A percentile compares a stretch with the other conserved stretches of the same genome.
Evolutionary conservation across 2,329 filamentous ascomycete species (phyloP).

Genomic region (Fusarium ambrosium): DNA sequence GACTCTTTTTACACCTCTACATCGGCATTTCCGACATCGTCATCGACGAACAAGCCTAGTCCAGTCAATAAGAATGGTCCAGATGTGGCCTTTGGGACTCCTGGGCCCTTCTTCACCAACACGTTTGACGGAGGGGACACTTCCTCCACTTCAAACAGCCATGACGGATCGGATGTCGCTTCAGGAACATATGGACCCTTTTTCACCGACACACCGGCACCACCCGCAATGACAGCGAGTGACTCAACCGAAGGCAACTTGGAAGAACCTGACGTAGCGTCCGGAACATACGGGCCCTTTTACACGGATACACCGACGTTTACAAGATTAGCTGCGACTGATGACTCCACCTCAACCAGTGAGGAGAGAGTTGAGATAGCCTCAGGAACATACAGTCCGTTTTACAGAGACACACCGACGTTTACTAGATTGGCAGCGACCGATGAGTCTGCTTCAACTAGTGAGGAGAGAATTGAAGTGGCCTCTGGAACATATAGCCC

Average conservation of each 20-base stretch:
- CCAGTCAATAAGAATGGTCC: background rate
- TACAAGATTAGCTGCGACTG: background rate
- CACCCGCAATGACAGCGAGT: background rate
- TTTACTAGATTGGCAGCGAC: no score
- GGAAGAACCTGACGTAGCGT: background rate
- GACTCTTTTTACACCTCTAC: background rate
- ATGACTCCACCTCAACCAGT: background rate
- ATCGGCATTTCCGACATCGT: background rate
- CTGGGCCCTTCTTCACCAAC: background rate
- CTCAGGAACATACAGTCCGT: background rate
- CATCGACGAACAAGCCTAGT: background rate
- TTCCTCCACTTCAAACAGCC: background rate
- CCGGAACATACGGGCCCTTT: background rate
- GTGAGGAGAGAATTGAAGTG: no score
- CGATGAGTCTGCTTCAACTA: no score
- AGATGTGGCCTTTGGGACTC: background rate
- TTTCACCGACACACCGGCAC: background rate
- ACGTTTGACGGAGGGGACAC: background rate
- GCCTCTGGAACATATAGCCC: no score
- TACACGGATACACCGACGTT: background rate
- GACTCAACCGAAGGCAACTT: background rate
- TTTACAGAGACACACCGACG: background rate
- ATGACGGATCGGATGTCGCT: background rate
- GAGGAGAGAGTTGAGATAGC: background rate
- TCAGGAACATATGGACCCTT: background rate